Base-by-base conservation (phyloP, 192 early-diverging fungal species). In the Backusella morwellensis region DNA sequence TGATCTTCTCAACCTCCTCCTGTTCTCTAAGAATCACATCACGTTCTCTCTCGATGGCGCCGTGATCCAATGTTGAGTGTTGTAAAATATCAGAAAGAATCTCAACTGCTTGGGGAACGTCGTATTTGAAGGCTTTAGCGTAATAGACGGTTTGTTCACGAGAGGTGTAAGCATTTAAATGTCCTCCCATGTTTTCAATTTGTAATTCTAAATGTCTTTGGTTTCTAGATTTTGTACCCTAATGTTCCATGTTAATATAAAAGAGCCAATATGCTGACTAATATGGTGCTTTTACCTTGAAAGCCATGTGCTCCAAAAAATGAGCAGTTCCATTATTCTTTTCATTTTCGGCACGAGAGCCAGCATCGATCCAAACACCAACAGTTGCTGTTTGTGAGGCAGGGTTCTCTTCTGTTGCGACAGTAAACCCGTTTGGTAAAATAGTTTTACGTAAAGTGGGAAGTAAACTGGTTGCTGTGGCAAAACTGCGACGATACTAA, bases 131-230 rank as follows among this genome's bases (percentile, higher is more conserved):
- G 38, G 96, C 87, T 85, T 98, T 98, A 75, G 97, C 97, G 81
- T 97, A 98, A 90, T 98, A 99, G 66, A 97, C 97, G 36, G 96
- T 98, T 86, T 99, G 97, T 84, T 99, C 97, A 75, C 97, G 92
- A 32, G 97, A 98, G 38, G 97, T 99, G 86, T 99, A 99, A 66
- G 97, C 97, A 85, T 98, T 98, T 80, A 99, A 86, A 84, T 98
- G 96, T 52, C 94, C 96, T 66, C 97, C 97, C 89, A 99, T 96
- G 90, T 98, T 98, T 85, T 99, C 97, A 75, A 99, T 97, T 82
- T 92, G 91, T 50, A 96, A 89, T 87, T 99, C 97, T 40, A 99
- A 86, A 81, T 97, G 93, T 75, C 92, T 86, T 85, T 98, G 97
- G 44, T 90, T 89, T 75, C 97, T 93, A 69, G 88, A 79, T 68